Conservation (phyloP, 208 protist species). For the Trypanosoma avium region DNA sequence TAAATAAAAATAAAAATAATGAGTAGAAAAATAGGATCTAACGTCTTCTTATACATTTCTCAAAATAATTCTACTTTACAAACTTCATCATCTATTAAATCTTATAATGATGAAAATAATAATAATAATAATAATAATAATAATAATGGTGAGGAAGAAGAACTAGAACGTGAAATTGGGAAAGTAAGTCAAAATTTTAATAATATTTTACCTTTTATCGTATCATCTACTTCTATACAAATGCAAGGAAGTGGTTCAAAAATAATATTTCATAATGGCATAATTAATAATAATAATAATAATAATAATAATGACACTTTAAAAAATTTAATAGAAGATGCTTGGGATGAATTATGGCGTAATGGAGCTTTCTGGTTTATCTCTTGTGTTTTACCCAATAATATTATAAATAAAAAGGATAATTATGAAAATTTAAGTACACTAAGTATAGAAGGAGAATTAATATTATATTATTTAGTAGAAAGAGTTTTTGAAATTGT, state of each 20-base stretch:
- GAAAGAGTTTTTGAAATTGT: conserved; percentile 7
- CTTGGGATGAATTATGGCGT: conserved; percentile 17
- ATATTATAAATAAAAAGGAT: not conserved
- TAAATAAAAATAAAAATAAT: conserved; percentile 1
- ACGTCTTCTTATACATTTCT: not conserved
- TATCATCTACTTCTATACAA: conserved; percentile 10
- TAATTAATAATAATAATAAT: not conserved
- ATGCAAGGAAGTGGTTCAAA: conserved; percentile 16
- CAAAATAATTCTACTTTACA: conserved; percentile 1
- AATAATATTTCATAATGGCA: conserved; percentile 18
- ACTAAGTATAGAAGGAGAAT: not conserved
- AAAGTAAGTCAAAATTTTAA: too few species aligned
- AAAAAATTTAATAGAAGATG: conserved; percentile 6
- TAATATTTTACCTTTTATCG: not conserved
- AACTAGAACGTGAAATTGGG: not conserved
- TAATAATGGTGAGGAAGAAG: not conserved
- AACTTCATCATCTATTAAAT: not conserved
- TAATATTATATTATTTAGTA: conserved; percentile 5
- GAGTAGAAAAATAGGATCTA: not conserved
- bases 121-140: not conserved
- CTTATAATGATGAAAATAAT: not conserved
- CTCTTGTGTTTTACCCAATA: not conserved
- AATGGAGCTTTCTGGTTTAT: conserved; percentile 20
- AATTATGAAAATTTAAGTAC: not conserved
- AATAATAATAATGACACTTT: too few species aligned